These are phyloP conservation scores for Tolypocladium inflatum DNA, from an alignment of 2,329 filamentous ascomycete species.

Conservation along the genomic window DNA sequence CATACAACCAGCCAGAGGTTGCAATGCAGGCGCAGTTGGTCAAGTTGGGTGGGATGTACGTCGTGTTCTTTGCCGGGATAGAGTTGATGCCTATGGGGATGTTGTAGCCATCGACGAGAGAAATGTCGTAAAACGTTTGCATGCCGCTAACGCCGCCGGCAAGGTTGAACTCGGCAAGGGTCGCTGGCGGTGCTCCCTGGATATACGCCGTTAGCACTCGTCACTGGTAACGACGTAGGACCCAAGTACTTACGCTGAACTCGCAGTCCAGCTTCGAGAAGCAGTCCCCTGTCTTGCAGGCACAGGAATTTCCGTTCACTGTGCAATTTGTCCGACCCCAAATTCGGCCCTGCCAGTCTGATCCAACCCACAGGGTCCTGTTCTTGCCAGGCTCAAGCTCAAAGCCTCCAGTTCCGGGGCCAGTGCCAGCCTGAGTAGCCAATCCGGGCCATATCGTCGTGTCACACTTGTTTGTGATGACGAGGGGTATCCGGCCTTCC, in stretches of 20 bases:
- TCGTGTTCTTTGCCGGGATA: constrained; percentile 50
- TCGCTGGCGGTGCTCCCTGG: constrained; percentile 63
- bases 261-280: constrained; percentile 59
- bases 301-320: constrained; percentile 56
- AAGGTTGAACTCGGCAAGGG: constrained; percentile 73
- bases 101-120: constrained; percentile 78
- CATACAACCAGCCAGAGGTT: constrained; percentile 52
- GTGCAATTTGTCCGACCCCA: constrained; percentile 82
- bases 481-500: constrained; percentile 44
- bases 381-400: constrained; percentile 49
- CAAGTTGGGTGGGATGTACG: constrained; percentile 63
- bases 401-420: constrained; percentile 60
- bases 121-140: constrained; percentile 78
- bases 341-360: constrained; percentile 71
- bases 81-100: constrained; percentile 58
- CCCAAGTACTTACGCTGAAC: constrained; percentile 46
- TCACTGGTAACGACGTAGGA: background rate
- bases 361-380: constrained; percentile 53
- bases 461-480: constrained; percentile 62
- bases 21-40: constrained; percentile 71
- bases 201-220: background rate
- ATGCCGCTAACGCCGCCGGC: constrained; percentile 48
- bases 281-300: constrained; percentile 71
- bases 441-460: constrained; percentile 70
- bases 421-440: constrained; percentile 60